phyloP scores from a whole-genome alignment of 2,329 filamentous ascomycete genomes.

The Acrodontium crateriforme region DNA sequence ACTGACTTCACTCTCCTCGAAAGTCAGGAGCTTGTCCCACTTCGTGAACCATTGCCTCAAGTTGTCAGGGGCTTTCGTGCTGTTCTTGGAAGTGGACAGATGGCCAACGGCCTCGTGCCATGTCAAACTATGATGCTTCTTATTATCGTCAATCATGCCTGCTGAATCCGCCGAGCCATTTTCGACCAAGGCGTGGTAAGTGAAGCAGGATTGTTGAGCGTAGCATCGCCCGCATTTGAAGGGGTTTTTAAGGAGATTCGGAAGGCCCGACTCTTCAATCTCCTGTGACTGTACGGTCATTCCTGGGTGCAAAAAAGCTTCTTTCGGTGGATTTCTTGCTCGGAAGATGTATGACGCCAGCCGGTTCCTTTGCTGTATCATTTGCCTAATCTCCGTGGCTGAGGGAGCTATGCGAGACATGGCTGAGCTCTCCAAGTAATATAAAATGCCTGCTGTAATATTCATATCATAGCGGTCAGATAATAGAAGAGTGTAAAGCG shows the following conservation, averaged over 20 bases:
- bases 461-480: conserved; percentile 93
- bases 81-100: conserved; percentile 7
- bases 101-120: conserved; percentile 61
- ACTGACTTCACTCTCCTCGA: conserved; percentile 83
- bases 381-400: conserved; percentile 77
- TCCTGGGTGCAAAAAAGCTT: not conserved
- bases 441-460: conserved; percentile 78
- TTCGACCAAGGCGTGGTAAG: conserved; percentile 84
- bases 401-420: conserved; percentile 76
- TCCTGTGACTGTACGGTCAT: conserved; percentile 8
- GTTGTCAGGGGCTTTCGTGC: conserved; percentile 42
- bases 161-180: conserved; percentile 69
- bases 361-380: conserved; percentile 92
- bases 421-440: conserved; percentile 85
- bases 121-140: conserved; percentile 17
- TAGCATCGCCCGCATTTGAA: conserved; percentile 79
- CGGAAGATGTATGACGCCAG: conserved; percentile 66
- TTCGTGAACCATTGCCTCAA: conserved; percentile 82
- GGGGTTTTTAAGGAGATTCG: conserved; percentile 71
- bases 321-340: conserved; percentile 12
- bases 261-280: conserved; percentile 48
- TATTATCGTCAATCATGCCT: conserved; percentile 56
- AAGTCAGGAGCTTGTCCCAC: conserved; percentile 86
- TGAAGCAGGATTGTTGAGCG: conserved; percentile 78
- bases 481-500: conserved; percentile 80